A percentile compares a stretch with the other conserved stretches of the same genome.
Evolutionary conservation across 2,329 filamentous ascomycete species (phyloP).

Genomic region (Aureobasidium namibiae): DNA sequence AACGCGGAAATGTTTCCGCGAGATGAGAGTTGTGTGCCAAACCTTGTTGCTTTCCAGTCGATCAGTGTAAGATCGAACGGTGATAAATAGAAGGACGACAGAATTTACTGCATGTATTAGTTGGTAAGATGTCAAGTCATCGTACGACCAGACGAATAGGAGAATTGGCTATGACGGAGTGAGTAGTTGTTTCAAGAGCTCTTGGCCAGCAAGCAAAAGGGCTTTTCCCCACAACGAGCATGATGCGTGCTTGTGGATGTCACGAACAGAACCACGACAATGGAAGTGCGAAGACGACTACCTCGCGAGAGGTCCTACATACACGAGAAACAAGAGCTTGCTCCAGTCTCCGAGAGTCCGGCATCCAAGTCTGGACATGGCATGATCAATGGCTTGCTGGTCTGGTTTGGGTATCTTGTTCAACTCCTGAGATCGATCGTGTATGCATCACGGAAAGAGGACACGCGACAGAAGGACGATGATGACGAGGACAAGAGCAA

Average conservation of each 20-base stretch:
- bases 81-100: neutral
- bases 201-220: neutral
- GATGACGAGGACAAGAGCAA: neutral
- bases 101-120: neutral
- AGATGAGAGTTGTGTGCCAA: neutral
- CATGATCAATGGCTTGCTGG: neutral
- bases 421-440: neutral
- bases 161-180: neutral
- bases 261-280: neutral
- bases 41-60: no score
- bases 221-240: neutral
- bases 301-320: constrained; percentile 7
- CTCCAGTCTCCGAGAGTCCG: neutral
- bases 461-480: neutral
- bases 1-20: neutral
- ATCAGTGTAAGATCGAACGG: neutral
- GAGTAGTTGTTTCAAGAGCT: neutral
- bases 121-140: no score
- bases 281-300: constrained; percentile 9
- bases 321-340: neutral
- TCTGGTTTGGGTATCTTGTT: neutral
- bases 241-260: constrained; percentile 2
- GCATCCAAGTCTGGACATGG: neutral
- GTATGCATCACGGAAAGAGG: neutral
- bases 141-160: neutral